These are phyloP conservation scores for Debaryomyces sp. DNA, from an alignment of 1,139 yeast genomes.

Conservation along the genomic window DNA sequence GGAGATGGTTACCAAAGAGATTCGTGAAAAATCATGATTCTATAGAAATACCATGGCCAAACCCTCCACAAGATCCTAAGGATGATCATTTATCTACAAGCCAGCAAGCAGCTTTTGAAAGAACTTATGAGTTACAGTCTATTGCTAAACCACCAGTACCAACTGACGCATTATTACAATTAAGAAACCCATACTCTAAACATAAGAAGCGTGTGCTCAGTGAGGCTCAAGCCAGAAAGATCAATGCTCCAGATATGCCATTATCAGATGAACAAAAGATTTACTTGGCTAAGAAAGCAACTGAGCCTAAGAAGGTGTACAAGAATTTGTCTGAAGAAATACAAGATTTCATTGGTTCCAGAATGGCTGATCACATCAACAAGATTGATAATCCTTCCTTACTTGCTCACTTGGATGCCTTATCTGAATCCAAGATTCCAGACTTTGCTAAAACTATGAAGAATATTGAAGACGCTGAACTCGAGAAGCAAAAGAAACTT, in stretches of 20 bases:
- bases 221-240: conserved; percentile 61
- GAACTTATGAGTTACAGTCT: conserved; percentile 74
- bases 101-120: conserved; percentile 63
- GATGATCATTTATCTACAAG: conserved; percentile 64
- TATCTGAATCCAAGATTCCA: conserved; percentile 32
- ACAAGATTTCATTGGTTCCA: conserved; percentile 68
- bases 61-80: conserved; percentile 61
- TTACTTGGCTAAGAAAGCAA: conserved; percentile 59
- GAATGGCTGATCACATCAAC: conserved; percentile 59
- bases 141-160: conserved; percentile 74
- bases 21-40: conserved; percentile 69
- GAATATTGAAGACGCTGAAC: conserved; percentile 16
- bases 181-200: conserved; percentile 72
- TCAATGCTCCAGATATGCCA: conserved; percentile 81
- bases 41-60: conserved; percentile 88
- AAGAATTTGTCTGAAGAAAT: conserved; percentile 66
- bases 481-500: not conserved
- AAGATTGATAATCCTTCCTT: conserved; percentile 41
- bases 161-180: conserved; percentile 59
- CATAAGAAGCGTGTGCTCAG: conserved; percentile 60
- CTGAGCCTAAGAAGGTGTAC: conserved; percentile 47
- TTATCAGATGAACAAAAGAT: conserved; percentile 64
- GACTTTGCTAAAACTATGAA: conserved; percentile 35
- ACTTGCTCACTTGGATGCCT: conserved; percentile 43
- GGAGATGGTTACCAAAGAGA: conserved; percentile 75